Evolutionary conservation across 2,329 filamentous ascomycete species (phyloP).

Genomic region (Aureobasidium mangrovei): DNA sequence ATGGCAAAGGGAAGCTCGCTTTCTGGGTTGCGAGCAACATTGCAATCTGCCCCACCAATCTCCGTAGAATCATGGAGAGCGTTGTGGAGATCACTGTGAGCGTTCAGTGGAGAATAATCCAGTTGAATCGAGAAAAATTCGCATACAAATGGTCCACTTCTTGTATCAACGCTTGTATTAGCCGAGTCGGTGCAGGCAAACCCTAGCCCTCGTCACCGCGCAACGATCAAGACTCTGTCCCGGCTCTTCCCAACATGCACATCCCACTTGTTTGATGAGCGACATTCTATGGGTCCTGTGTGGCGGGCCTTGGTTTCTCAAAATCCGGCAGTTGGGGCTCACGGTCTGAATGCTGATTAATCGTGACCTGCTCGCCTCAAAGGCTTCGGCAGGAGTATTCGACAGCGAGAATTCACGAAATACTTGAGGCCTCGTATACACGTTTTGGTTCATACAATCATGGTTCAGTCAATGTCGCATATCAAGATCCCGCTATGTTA

Average conservation of each 20-base stretch:
- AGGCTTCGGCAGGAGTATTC: too few species aligned
- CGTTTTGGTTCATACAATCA: background rate
- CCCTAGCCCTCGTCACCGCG: too few species aligned
- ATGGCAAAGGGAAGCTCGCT: too few species aligned
- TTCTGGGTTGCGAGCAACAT: background rate
- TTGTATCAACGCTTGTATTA: conserved; percentile 9
- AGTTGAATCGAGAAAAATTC: background rate
- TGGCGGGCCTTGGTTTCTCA: too few species aligned
- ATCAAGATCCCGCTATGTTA: background rate
- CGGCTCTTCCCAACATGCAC: too few species aligned
- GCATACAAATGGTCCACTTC: background rate
- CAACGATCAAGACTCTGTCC: too few species aligned
- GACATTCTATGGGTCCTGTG: too few species aligned
- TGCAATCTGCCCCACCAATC: background rate
- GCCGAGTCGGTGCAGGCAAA: background rate
- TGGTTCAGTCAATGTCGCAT: background rate
- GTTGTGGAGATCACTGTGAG: background rate
- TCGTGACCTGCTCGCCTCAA: background rate
- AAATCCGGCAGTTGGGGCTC: too few species aligned
- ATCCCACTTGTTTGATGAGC: too few species aligned
- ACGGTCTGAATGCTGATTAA: background rate
- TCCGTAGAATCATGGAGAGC: background rate
- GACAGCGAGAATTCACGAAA: too few species aligned
- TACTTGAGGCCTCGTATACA: background rate
- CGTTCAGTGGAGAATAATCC: conserved; percentile 4